Base-by-base conservation (phyloP, 345 rosid genomes). In the Salix udensis region DNA sequence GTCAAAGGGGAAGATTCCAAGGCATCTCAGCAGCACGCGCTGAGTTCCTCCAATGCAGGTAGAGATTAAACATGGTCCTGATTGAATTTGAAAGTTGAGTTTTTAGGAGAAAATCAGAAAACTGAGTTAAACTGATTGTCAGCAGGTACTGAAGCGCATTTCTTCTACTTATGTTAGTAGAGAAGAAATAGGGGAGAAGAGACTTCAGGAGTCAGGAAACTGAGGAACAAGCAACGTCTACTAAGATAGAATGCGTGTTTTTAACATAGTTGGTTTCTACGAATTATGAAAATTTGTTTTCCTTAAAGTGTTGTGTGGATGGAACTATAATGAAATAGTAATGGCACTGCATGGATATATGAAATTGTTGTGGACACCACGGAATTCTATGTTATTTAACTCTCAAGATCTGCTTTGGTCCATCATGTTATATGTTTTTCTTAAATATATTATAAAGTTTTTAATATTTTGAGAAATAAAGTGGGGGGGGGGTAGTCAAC, bases 1-100 rank as follows among this genome's bases (percentile, higher is more conserved):
- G 79, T 88, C 7, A 89, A 87, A 78, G 74, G 73, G 2, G 79
- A 36, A 6, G 86, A 78, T 31, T 11, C 76, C 19, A 80, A 55
- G 37, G 77, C 78, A 36, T 58, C 82, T 52, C 77, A 42, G n/a
- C 62, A 48, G 36, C 28, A 68, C 1, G 19, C 73, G 10, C 72
- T 26, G 6, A 34, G 34, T 36, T 71, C 71, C 24, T 58, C 79
- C 2, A 48, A 7, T 1, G 71, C 71, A 46, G 65, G 10, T 37
- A 11, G 19, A 2, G 7, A 13, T 23, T 15, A 10, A n/a, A 19
- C 24, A 3, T 19, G 8, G 7, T 30, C 39, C 21, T 28, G 11
- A 28, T 40, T 30, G 21, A 13, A 28, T 42, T 2, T 9, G n/a
- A 6, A 74, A 44, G 0, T 5, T 11, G 21, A 37, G 36, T 42